Conservation (phyloP, 2,329 filamentous ascomycete species). For the Acarospora socialis region DNA sequence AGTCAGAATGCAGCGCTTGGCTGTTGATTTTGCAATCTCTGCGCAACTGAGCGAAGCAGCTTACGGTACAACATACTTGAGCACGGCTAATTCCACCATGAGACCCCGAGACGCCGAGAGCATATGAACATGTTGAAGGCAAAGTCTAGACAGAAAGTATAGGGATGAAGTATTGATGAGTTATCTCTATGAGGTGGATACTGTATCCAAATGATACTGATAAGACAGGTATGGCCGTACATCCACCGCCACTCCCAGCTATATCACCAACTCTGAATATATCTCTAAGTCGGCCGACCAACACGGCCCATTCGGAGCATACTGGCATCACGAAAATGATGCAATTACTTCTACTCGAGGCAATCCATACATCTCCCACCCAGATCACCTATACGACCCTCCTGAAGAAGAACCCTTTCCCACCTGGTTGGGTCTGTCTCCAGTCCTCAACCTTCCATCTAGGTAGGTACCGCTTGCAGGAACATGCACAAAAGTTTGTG, state of each 20-base stretch:
- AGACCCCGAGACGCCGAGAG: not conserved
- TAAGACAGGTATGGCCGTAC: not conserved
- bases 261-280: not conserved
- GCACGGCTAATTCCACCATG: not conserved
- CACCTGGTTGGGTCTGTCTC: not conserved
- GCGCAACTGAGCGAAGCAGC: not conserved
- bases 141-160: not conserved
- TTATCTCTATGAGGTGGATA: too few relatives aligned
- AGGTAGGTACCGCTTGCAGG: too few relatives aligned
- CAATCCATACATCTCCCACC: not conserved
- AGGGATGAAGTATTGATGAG: not conserved
- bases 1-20: not conserved
- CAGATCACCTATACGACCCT: not conserved
- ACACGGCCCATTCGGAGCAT: not conserved
- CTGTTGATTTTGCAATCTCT: not conserved
- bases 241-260: not conserved
- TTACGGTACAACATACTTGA: not conserved
- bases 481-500: not conserved
- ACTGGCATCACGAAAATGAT: not conserved
- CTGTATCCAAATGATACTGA: too few relatives aligned
- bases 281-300: not conserved
- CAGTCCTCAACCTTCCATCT: not conserved
- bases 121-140: not conserved
- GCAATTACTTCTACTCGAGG: not conserved
- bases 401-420: not conserved